Base-by-base conservation (phyloP, 495 filamentous ascomycete species). In the Staphylotrichum longicolle region DNA sequence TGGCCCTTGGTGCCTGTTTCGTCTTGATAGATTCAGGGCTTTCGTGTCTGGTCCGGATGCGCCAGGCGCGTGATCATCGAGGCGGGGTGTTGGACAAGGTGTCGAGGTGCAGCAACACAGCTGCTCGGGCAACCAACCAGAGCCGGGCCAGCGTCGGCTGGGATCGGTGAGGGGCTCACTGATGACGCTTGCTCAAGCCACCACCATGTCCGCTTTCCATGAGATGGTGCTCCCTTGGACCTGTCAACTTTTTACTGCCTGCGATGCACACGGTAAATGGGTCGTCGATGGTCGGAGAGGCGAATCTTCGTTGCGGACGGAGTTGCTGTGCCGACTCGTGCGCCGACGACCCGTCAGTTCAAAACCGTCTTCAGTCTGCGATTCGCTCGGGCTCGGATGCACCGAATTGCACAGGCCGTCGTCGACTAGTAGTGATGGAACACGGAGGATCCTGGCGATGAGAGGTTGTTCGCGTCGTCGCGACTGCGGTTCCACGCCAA, bases 91-190 rank as follows among this genome's bases (percentile, higher is more conserved):
- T 14, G 40, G 48, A 52, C 47, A 35, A 40, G 32, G 32, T 61
- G 50, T 61, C 9, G 58, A 54, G 40, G 58, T 40, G 50, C 42
- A 54, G 51, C 50, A 42, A 46, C 41, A 48, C 5, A 30, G 50
- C 49, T 54, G 41, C 50, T 41, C 42, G 50, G 47, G 58, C 58
- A 54, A 61, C 58, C 58, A 61, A 61, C 58, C 58, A 60, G 48
- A 60, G 20, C 9, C 45, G 12, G 56, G 39, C 50, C 41, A 51
- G 30, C 7, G 32, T 27, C 49, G 48, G 57, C 57, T 60, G 44
- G 39, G 12, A 27, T 42, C 47, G 45, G 47, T 34, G 57, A 9
- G 55, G 11, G 27, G 34, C 15, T n/a, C 14, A 39, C 14, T 5
- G 34, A n/a, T 14, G 14, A 15, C 33, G 12, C 7, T 9, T 32